Evolutionary conservation across 345 rosid species (phyloP), one percentile per base, ranked within the genome.

Genomic region (Triadica sebifera): DNA sequence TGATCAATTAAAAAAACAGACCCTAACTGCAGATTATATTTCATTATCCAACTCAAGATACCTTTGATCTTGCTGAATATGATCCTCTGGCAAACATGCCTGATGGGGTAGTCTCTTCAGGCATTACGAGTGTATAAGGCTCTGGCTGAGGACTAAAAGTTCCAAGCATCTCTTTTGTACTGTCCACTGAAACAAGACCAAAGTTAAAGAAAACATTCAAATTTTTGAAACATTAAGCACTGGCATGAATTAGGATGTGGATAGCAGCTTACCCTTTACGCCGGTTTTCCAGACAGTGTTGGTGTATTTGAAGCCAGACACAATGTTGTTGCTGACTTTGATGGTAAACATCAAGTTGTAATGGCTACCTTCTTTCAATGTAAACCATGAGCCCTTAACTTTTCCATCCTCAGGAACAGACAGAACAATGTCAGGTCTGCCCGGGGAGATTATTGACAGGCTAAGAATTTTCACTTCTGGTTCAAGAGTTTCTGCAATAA

Each of bases 201-300:
- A 49, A n/a, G 50, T 9, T 20, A 25, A 74, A 69, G 15, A 5
- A 59, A 25, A 56, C 13, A 49, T 62, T 77, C 12, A n/a, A 58
- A 67, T 43, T 56, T 37, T 52, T 51, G 29, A 11, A 45, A 61
- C 53, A 22, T 25, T 22, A 58, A 29, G 39, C 5, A 62, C 20
- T 47, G 6, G 66, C 20, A 51, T 34, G 47, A 74, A 13, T 37
- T 52, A 41, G 72, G 46, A 68, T 16, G 38, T 0, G 34, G 69
- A 56, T 53, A 41, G 53, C 76, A 41, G 53, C 76, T 83, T 80
- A 88, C 94, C 94, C 79, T 81, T 86, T 57, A 88, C 78, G 11
- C 90, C 93, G 41, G 96, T 83, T 79, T 91, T 92, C 98, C 97
- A 94, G 53, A 94, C 92, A 4, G 88, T 81, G 52, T 92, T 90